phyloP scores from a whole-genome alignment of 176 grass and related monocot genomes.

The Oryza meridionalis region DNA sequence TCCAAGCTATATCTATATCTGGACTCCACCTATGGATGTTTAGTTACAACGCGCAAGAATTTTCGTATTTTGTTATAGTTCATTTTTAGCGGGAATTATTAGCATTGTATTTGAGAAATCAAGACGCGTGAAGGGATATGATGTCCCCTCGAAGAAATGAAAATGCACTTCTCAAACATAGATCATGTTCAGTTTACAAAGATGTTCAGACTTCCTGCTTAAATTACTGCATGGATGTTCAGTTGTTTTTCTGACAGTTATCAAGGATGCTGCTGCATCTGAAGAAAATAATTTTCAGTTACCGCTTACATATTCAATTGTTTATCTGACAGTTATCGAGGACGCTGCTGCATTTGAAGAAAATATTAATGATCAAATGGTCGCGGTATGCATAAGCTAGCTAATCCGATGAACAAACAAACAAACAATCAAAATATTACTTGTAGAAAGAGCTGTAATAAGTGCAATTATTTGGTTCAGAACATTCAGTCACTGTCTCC shows the following conservation, averaged over 20 bases:
- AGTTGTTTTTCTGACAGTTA: neutral
- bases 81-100: too few relatives aligned
- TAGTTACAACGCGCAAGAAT: neutral
- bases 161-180: too few relatives aligned
- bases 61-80: too few relatives aligned
- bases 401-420: neutral
- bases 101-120: neutral
- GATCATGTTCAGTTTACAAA: too few relatives aligned
- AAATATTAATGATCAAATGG: neutral
- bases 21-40: neutral
- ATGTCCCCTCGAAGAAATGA: too few relatives aligned
- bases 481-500: conserved; percentile 37
- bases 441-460: neutral
- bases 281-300: too few relatives aligned
- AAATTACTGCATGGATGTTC: neutral
- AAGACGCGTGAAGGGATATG: too few relatives aligned
- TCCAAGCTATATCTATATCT: neutral
- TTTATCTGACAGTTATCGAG: neutral
- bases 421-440: neutral
- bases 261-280: neutral
- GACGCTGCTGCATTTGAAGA: neutral
- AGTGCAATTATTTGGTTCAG: conserved; percentile 14
- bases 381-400: neutral
- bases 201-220: neutral
- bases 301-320: too few relatives aligned